Percentiles rank a stretch among this genome's conserved stretches.
phyloP scores from a whole-genome alignment of 805 yeast genomes.

The Kodamaea restingae region DNA sequence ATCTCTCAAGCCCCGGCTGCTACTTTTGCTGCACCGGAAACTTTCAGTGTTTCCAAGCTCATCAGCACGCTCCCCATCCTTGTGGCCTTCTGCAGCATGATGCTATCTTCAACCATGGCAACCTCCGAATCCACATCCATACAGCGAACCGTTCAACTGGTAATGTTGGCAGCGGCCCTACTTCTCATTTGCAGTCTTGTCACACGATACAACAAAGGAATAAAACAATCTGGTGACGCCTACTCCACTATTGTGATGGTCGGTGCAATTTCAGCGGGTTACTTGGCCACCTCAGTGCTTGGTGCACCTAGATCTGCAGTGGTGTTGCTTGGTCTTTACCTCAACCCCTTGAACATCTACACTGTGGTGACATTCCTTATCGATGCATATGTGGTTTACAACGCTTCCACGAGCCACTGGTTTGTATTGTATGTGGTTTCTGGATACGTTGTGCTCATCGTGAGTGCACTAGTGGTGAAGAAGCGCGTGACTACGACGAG shows the following conservation, averaged over 20 bases:
- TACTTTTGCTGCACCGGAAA: neutral
- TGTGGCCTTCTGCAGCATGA: conserved; percentile 28
- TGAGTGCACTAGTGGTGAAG: conserved; percentile 4
- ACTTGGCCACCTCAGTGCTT: conserved; percentile 20
- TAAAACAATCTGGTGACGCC: neutral
- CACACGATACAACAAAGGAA: conserved; percentile 9
- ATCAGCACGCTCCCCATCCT: conserved; percentile 31
- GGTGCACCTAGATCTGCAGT: conserved; percentile 24
- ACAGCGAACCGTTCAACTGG: conserved; percentile 13
- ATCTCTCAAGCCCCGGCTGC: no score
- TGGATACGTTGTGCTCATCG: conserved; percentile 19
- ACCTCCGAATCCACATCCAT: conserved; percentile 8
- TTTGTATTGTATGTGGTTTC: conserved; percentile 9
- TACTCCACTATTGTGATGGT: conserved; percentile 14
- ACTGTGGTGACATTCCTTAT: conserved; percentile 25
- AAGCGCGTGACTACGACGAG: neutral
- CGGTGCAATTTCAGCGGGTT: conserved; percentile 19
- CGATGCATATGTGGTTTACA: conserved; percentile 19
- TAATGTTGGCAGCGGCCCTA: conserved; percentile 20
- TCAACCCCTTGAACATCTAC: conserved; percentile 27
- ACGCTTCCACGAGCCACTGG: conserved; percentile 8
- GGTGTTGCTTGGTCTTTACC: conserved; percentile 26
- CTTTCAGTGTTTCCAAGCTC: conserved; percentile 8
- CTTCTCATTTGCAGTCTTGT: conserved; percentile 16
- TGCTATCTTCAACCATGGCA: conserved; percentile 23